Conservation (phyloP, 306 rosid genomes). For the Hylodesmum podocarpum region DNA sequence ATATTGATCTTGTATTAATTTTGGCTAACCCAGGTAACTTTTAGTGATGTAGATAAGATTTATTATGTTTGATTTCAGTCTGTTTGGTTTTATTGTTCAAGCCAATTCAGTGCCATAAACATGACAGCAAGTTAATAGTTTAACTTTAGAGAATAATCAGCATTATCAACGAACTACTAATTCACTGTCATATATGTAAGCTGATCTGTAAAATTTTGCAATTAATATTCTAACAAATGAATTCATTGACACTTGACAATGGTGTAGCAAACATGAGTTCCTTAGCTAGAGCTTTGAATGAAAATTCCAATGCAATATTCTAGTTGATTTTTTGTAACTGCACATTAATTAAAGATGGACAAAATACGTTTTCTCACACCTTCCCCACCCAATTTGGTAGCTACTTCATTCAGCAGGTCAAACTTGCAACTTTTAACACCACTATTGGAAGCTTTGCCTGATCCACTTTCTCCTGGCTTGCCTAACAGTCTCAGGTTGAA, state of each 20-base stretch:
- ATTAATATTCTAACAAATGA: neutral
- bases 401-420: conserved; percentile 74
- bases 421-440: conserved; percentile 54
- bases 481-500: conserved; percentile 52
- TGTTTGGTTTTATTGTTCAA: neutral
- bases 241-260: conserved; percentile 3
- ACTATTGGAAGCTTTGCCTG: conserved; percentile 61
- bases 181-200: neutral
- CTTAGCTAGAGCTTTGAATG: neutral
- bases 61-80: neutral
- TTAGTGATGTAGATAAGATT: neutral
- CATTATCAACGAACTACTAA: neutral
- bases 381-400: conserved; percentile 46
- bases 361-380: conserved; percentile 15
- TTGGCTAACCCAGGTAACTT: conserved; percentile 74
- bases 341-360: neutral
- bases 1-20: conserved; percentile 76
- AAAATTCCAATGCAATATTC: neutral
- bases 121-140: neutral
- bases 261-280: neutral
- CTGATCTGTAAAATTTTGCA: neutral
- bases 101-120: neutral
- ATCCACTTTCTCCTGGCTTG: conserved; percentile 47
- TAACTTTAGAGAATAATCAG: neutral
- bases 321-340: conserved; percentile 23